Percentiles rank a stretch among this genome's conserved stretches.
Conservation (phyloP, 352 stramenopile species). For the Phytopythium oedochilum region DNA sequence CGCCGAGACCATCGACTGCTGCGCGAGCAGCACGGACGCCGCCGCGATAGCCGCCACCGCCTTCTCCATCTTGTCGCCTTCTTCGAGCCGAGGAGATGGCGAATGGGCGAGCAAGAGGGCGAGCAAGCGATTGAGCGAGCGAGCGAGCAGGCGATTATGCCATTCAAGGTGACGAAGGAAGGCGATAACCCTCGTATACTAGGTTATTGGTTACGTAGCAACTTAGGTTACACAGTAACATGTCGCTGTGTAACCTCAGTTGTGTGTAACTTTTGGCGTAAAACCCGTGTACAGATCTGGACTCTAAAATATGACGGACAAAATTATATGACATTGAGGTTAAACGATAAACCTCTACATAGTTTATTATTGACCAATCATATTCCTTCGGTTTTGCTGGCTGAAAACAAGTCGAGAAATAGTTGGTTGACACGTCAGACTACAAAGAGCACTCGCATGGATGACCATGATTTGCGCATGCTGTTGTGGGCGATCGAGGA, state of each 20-base stretch:
- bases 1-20: slow-evolving; percentile 4
- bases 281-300: not conserved
- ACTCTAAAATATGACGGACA: not conserved
- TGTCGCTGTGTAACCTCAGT: too few relatives aligned
- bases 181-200: too few relatives aligned
- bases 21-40: slow-evolving; percentile 9
- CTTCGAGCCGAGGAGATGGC: too few relatives aligned
- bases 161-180: too few relatives aligned
- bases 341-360: not conserved
- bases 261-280: too few relatives aligned
- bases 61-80: too few relatives aligned
- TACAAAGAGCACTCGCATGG: not conserved
- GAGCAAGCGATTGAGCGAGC: too few relatives aligned
- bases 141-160: too few relatives aligned
- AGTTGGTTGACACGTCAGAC: not conserved
- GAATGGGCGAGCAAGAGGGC: too few relatives aligned
- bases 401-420: not conserved
- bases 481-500: too few relatives aligned
- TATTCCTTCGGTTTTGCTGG: not conserved
- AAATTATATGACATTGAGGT: not conserved
- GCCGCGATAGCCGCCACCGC: slow-evolving; percentile 6
- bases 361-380: not conserved
- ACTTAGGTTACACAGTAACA: too few relatives aligned
- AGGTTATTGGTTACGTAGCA: too few relatives aligned
- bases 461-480: not conserved